phyloP scores from a whole-genome alignment of 176 grass and related monocot species.

The Oryza brachyantha region DNA sequence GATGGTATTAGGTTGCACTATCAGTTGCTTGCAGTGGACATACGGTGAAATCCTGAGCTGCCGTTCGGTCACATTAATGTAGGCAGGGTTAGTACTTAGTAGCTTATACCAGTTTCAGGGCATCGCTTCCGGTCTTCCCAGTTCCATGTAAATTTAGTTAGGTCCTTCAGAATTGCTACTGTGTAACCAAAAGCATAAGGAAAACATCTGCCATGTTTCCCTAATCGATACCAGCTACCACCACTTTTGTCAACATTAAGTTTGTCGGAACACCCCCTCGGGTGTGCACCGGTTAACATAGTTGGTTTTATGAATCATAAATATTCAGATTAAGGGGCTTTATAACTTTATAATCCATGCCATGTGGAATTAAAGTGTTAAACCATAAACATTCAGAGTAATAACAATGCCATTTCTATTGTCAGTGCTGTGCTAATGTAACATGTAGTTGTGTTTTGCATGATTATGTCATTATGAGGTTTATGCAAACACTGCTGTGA shows the following conservation, averaged over 20 bases:
- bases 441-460: background rate
- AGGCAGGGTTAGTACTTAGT: background rate
- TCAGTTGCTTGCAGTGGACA: background rate
- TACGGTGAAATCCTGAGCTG: background rate
- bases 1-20: background rate
- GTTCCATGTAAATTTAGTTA: background rate
- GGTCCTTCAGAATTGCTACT: background rate
- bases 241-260: background rate
- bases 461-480: background rate
- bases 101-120: background rate
- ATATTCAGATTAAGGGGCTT: background rate
- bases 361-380: background rate
- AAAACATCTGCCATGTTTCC: background rate
- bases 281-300: background rate
- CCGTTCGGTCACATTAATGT: background rate
- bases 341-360: background rate
- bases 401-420: background rate
- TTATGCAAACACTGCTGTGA: background rate
- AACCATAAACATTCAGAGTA: constrained; percentile 7
- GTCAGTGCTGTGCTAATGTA: background rate
- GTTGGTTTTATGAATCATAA: background rate
- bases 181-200: background rate
- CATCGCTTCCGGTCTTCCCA: too few relatives aligned
- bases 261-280: background rate
- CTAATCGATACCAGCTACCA: background rate